Conservation (phyloP, 208 protist genomes). For the Crithidia acanthocephali region DNA sequence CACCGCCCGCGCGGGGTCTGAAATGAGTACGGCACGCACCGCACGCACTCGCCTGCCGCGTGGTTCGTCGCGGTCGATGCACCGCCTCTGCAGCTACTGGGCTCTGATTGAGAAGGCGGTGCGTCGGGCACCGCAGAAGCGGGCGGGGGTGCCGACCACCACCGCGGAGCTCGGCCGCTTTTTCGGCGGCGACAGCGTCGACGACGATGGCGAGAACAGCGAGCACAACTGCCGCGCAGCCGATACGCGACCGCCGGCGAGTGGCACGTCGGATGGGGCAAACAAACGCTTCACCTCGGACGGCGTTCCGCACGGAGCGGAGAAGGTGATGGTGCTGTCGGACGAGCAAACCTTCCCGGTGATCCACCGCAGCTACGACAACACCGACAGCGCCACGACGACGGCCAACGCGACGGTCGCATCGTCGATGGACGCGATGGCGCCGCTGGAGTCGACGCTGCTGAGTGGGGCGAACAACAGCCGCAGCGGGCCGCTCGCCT, state of each 20-base stretch:
- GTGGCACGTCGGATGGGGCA: neutral
- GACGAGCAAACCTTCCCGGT: conserved; percentile 28
- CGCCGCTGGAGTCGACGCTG: neutral
- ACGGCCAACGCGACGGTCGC: conserved; percentile 11
- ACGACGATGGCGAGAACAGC: neutral
- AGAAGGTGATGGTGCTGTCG: conserved; percentile 27
- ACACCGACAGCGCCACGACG: neutral
- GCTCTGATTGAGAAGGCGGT: conserved; percentile 36
- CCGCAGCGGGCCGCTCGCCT: neutral
- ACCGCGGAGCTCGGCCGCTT: conserved; percentile 20
- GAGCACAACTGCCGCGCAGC: too few relatives aligned
- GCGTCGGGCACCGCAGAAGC: conserved; percentile 26
- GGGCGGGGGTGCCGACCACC: conserved; percentile 24
- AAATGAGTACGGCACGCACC: conserved; percentile 4
- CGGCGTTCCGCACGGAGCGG: conserved; percentile 24
- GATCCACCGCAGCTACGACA: conserved; percentile 12
- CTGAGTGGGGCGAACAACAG: neutral
- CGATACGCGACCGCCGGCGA: neutral
- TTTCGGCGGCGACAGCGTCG: neutral
- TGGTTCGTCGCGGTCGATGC: conserved; percentile 23
- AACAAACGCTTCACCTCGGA: conserved; percentile 14
- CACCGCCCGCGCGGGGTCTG: neutral
- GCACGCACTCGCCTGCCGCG: conserved; percentile 18
- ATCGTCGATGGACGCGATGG: conserved; percentile 11
- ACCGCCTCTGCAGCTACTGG: conserved; percentile 47